Evolutionary conservation across 176 grass and related monocot species (phyloP).

Genomic region (Avena insularis): DNA sequence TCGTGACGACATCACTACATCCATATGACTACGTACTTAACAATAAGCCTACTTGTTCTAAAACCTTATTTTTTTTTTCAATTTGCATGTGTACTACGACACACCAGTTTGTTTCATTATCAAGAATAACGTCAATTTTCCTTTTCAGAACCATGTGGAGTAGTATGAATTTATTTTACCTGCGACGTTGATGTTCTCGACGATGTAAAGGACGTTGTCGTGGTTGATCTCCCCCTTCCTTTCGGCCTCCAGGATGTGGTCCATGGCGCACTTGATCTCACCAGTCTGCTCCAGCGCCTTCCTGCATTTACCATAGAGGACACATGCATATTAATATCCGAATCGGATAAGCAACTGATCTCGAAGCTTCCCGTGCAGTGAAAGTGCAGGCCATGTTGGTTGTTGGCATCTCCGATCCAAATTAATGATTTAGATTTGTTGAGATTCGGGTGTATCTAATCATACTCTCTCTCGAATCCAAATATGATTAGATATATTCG

Average conservation of each 20-base stretch:
- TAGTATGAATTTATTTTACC: conserved; percentile 43
- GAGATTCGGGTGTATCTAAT: no score
- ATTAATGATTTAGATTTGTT: no score
- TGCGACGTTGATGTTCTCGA: conserved; percentile 97
- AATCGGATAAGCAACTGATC: background rate
- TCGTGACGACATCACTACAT: background rate
- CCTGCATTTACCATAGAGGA: conserved; percentile 2
- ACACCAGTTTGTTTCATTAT: background rate
- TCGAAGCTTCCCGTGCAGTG: background rate
- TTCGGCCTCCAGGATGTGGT: conserved; percentile 57
- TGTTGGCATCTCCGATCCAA: background rate
- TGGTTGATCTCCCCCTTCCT: conserved; percentile 93
- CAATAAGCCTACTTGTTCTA: background rate
- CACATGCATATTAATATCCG: background rate
- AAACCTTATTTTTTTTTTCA: background rate
- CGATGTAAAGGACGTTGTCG: conserved; percentile 96
- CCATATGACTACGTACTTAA: background rate
- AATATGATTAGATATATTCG: no score
- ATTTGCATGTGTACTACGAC: background rate
- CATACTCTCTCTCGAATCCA: no score
- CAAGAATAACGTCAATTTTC: background rate
- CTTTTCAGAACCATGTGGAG: background rate
- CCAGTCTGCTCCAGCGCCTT: conserved; percentile 41
- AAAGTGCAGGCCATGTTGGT: conserved; percentile 6
- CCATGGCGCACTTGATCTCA: conserved; percentile 56